Conservation (phyloP, 225 moss, liverwort and hornwort genomes). For the Anthoceros angustus region DNA sequence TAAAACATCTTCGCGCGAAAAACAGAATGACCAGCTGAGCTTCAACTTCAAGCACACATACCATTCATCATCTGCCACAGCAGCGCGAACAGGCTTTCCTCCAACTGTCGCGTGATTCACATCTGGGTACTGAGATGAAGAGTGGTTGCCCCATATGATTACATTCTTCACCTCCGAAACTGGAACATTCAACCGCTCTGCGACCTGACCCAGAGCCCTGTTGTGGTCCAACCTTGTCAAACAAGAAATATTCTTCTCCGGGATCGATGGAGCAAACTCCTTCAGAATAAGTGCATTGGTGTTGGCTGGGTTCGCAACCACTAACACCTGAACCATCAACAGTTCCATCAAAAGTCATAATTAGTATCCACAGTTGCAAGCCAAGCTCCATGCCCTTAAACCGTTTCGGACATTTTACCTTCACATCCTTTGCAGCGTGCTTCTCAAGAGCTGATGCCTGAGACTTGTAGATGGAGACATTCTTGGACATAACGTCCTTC, state of each 20-base stretch:
- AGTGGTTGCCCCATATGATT: conserved; percentile 98
- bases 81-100: conserved; percentile 62
- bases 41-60: conserved; percentile 8
- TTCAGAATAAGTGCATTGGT: conserved; percentile 95
- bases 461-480: conserved; percentile 97
- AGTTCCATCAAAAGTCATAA: not conserved
- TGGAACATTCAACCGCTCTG: conserved; percentile 69
- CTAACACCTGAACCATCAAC: conserved; percentile 51
- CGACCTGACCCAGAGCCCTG: conserved; percentile 84
- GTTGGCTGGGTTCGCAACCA: conserved; percentile 94
- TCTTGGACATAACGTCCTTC: conserved; percentile 98
- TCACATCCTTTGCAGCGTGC: conserved; percentile 73
- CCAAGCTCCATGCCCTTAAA: not conserved
- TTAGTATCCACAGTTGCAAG: not conserved
- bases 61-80: conserved; percentile 68
- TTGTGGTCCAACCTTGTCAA: conserved; percentile 93
- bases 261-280: conserved; percentile 95
- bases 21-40: not conserved
- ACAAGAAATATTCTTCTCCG: conserved; percentile 87
- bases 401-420: conserved; percentile 21
- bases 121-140: conserved; percentile 93
- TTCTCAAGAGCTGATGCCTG: conserved; percentile 93
- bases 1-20: not conserved
- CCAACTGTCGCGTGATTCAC: conserved; percentile 66
- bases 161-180: conserved; percentile 85